Evolutionary conservation across 2,329 filamentous ascomycete species (phyloP).

Genomic region (Fusarium cicatricum): DNA sequence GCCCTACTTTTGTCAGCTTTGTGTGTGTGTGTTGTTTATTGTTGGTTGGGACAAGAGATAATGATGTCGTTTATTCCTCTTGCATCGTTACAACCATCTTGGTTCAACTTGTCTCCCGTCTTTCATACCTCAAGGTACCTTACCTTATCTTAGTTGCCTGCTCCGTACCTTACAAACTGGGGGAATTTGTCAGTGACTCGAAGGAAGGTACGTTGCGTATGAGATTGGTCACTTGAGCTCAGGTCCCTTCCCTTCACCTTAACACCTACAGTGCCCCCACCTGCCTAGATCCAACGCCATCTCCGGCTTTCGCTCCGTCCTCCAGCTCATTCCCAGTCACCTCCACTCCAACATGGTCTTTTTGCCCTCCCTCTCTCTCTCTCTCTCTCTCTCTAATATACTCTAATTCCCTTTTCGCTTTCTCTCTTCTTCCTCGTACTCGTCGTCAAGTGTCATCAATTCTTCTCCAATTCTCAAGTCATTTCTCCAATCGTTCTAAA

Average conservation of each 20-base stretch:
- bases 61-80: not conserved
- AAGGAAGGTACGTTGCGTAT: slow-evolving; percentile 8
- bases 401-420: not conserved
- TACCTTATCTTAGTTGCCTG: not conserved
- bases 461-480: not conserved
- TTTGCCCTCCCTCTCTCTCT: not conserved
- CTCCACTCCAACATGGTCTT: not conserved
- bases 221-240: slow-evolving; percentile 27
- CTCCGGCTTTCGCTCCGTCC: slow-evolving; percentile 25
- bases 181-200: not conserved
- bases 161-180: not conserved
- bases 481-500: not conserved
- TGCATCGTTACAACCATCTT: too few species aligned
- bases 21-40: not conserved
- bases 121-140: too few species aligned
- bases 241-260: slow-evolving; percentile 30
- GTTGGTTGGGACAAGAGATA: slow-evolving; percentile 8
- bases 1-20: slow-evolving; percentile 26
- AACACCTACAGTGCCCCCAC: slow-evolving; percentile 25
- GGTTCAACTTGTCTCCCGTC: not conserved
- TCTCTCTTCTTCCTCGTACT: not conserved
- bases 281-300: slow-evolving; percentile 27
- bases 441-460: not conserved
- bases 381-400: not conserved
- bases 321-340: slow-evolving; percentile 1